Evolutionary conservation across 495 filamentous ascomycete genomes (phyloP).

Genomic region (Penicillium simplicissimum): DNA sequence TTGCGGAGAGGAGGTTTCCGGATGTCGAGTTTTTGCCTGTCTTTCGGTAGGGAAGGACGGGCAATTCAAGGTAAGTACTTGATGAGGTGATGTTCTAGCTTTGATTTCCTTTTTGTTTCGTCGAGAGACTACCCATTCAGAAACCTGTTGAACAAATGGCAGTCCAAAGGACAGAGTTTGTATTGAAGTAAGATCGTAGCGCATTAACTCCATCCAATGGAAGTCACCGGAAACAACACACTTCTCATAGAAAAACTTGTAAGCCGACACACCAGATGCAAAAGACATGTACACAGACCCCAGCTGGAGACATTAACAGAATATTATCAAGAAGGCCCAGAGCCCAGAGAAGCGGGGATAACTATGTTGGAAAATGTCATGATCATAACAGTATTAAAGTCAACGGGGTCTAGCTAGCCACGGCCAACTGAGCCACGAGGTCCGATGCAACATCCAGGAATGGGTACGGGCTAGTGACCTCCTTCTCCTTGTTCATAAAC

Average conservation of each 20-base stretch:
- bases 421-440: constrained; percentile 55
- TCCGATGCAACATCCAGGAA: constrained; percentile 57
- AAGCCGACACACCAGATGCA: neutral
- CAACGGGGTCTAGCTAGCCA: constrained; percentile 35
- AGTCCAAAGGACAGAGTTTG: neutral
- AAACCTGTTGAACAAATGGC: neutral
- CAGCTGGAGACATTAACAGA: constrained; percentile 4
- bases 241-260: neutral
- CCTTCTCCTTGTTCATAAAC: constrained; percentile 54
- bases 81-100: neutral
- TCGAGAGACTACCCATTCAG: neutral
- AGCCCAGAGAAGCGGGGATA: neutral
- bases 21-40: neutral
- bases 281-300: neutral
- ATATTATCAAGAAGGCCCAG: constrained; percentile 1
- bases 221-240: neutral
- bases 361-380: constrained; percentile 13
- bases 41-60: neutral
- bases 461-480: constrained; percentile 56
- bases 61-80: neutral
- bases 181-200: neutral
- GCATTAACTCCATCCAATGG: neutral
- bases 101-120: neutral
- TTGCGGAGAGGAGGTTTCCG: neutral
- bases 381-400: constrained; percentile 11